These are phyloP conservation scores for Astrothelium macrocarpum DNA, from an alignment of 495 filamentous ascomycete species.

Conservation along the genomic window DNA sequence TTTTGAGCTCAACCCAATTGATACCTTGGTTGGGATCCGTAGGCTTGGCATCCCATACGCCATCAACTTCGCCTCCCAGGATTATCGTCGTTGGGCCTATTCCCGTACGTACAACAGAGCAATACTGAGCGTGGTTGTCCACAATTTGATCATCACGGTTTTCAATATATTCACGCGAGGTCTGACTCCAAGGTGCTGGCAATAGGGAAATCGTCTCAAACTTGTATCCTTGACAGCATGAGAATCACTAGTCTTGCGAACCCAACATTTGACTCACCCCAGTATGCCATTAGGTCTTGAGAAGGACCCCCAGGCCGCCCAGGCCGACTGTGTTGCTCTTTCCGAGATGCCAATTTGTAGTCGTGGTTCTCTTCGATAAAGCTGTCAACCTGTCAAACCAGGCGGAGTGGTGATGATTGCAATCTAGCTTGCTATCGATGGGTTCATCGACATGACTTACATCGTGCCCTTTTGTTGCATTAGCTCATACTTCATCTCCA, in stretches of 20 bases:
- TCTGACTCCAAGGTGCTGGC: slow-evolving; percentile 59
- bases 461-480: background rate
- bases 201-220: slow-evolving; percentile 82
- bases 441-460: background rate
- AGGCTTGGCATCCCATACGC: slow-evolving; percentile 79
- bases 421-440: background rate
- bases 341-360: slow-evolving; percentile 49
- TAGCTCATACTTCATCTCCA: slow-evolving; percentile 7
- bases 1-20: slow-evolving; percentile 94
- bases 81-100: slow-evolving; percentile 63
- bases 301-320: slow-evolving; percentile 47
- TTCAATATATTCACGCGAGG: slow-evolving; percentile 67
- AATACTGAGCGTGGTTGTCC: slow-evolving; percentile 86
- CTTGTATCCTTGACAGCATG: slow-evolving; percentile 66
- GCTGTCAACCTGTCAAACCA: slow-evolving; percentile 37
- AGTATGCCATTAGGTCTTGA: slow-evolving; percentile 58
- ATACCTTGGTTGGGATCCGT: slow-evolving; percentile 52
- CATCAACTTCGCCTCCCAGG: slow-evolving; percentile 93
- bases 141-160: slow-evolving; percentile 57
- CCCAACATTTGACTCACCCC: slow-evolving; percentile 37
- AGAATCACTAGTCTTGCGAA: background rate
- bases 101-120: slow-evolving; percentile 80
- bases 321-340: slow-evolving; percentile 34
- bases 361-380: slow-evolving; percentile 88
- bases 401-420: background rate